Base-by-base conservation (phyloP, 768 basidiomycete genomes). In the Leccinum longicurvipes region DNA sequence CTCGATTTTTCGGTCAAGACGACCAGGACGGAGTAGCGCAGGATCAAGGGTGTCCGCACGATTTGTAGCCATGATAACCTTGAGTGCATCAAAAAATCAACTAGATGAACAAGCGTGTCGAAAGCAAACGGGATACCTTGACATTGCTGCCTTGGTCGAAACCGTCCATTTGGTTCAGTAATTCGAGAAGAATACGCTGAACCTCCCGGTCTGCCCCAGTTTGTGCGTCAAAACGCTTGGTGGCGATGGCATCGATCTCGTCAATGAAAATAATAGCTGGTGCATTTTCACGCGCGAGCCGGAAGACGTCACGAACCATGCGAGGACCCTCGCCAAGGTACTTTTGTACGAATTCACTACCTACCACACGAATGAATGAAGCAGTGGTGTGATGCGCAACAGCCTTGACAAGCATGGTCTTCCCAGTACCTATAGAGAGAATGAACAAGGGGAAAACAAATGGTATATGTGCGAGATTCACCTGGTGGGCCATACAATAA, bases 51-150 rank as follows among this genome's bases (percentile, higher is more conserved):
- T 99, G 73, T 99, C 97, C 46, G 92, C 91, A 64, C 97, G 90
- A 76, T 99, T 99, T 42, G 97, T 99, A 25, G 97, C 97, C 97
- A 98, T 98, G 71, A 99, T 99, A 41, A 99, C 97, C 94, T 97
- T 57, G 1, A 6, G 25, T 49, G 19, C 55, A 53, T 21, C 31
- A 31, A 42, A 25, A 42, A 28, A 21, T 55, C 25, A 48, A 42
- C 8, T 2, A 10, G 32, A 29, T 6, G 42, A 25, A 47, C 4
- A 25, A 47, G 10, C 1, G 29, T 19, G 12, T 15, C 21, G 5
- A 21, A 47, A 57, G 12, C 12, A 46, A 47, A 9, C n/a, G 23
- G 19, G 29, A 44, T 67, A 91, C 95, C 86, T 99, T 98, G 68
- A 99, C 97, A 64, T 95, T 98, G 70, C 93, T 94, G 4, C 90